Conservation (phyloP, 345 rosid species). For the Eucalyptus pauciflora region DNA sequence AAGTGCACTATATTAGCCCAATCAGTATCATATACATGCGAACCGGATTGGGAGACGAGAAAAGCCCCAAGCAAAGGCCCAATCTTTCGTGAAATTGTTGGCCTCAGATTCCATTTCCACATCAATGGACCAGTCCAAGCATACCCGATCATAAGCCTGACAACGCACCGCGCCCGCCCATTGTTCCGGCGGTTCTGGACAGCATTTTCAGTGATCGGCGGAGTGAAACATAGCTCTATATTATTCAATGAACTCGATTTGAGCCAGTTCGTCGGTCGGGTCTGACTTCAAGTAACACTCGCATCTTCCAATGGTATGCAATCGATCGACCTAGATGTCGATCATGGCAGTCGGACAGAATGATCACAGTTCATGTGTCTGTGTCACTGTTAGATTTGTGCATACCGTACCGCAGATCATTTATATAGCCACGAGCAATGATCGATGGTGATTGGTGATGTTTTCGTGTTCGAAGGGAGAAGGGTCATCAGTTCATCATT, state of each 20-base stretch:
- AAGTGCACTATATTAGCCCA: not conserved
- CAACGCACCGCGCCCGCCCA: not conserved
- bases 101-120: not conserved
- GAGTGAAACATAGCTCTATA: not conserved
- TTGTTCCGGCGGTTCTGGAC: not conserved
- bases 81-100: not conserved
- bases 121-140: not conserved
- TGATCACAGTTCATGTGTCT: not conserved
- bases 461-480: not conserved
- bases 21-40: not conserved
- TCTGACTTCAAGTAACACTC: not conserved
- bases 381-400: not conserved
- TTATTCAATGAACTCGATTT: not conserved
- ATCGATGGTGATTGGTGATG: not conserved
- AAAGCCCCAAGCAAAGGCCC: not conserved
- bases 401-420: not conserved
- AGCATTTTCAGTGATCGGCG: not conserved
- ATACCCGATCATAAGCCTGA: not conserved
- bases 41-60: not conserved
- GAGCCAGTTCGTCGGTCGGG: fast-evolving
- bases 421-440: not conserved
- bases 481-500: not conserved
- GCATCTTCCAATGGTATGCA: not conserved
- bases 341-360: not conserved
- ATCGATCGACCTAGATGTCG: not conserved